Evolutionary conservation across 768 basidiomycete species (phyloP), one percentile per base, ranked within the genome.

Genomic region (Tulasnella calospora): DNA sequence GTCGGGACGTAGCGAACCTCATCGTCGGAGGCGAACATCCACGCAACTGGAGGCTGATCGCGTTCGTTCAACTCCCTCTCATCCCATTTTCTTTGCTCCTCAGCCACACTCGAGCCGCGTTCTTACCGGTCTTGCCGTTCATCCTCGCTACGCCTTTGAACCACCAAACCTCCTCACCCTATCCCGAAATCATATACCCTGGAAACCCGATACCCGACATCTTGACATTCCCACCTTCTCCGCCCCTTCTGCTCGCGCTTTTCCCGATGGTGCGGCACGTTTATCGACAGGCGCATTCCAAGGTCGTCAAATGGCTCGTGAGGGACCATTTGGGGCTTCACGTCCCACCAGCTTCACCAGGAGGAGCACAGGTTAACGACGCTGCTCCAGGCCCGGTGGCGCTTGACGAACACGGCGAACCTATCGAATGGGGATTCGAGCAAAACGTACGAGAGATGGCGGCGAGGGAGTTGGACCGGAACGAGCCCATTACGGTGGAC

Each of bases 21-120:
- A 57, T 76, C 33, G n/a, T 76, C 57, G 75, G 75, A 23, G 75
- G 75, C 21, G 38, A 41, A 51, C 36, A 76, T 23, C 75, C 75
- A 21, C 75, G 75, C 19, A 40, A 61, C 27, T 76, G 75, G 75
- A 47, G 75, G 30, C 35, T 78, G 21, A 21, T 71, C 30, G 71
- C 70, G 19, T 72, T 27, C 35, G 19, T 78, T 41, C 71, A 78
- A 10, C 77, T 78, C 27, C 77, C 77, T 27, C 44, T 78, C 4
- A 72, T 78, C 15, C 77, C 77, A 23, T 72, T 47, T 33, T 40
- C 71, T 30, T 57, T 76, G 23, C 40, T 61, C 30, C 70, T 78
- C 30, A 73, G 41, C n/a, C 44, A 38, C 47, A 57, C 38, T 30
- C 44, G 36, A 6, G 69, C 40, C 27, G 36, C 27, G 5, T 74